These are phyloP conservation scores for Gracilaria domingensis DNA, from an alignment of 23 red algal species.

Conservation along the genomic window DNA sequence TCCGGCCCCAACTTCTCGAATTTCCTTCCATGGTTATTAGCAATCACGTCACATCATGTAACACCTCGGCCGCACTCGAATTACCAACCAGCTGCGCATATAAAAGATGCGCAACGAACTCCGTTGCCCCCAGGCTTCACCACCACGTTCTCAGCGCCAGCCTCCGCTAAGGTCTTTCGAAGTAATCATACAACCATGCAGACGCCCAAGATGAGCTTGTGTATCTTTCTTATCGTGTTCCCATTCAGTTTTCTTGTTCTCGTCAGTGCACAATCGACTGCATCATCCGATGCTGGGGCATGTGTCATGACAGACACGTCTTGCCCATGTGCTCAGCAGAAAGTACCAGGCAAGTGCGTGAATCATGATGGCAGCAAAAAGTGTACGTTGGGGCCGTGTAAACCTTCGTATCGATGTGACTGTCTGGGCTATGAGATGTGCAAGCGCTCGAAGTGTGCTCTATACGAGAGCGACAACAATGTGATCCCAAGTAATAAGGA, in stretches of 20 bases:
- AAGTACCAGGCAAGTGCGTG: constrained; percentile 13
- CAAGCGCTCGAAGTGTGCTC: neutral
- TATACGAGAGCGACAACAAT: neutral
- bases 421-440: constrained; percentile 56
- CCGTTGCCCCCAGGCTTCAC: no score
- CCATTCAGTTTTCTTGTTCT: neutral
- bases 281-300: neutral
- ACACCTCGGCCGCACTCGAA: no score
- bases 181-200: neutral
- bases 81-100: no score
- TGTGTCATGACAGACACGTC: constrained; percentile 44
- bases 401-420: constrained; percentile 44
- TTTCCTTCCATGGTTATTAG: no score
- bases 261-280: neutral
- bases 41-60: no score
- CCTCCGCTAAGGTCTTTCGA: no score
- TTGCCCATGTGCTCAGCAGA: constrained; percentile 26
- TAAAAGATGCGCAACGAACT: no score
- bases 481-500: constrained; percentile 11
- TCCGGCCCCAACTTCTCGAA: no score
- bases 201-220: neutral
- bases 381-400: constrained; percentile 26
- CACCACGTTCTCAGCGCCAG: no score
- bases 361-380: constrained; percentile 24
- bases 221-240: neutral